A percentile compares a stretch with the other conserved stretches of the same genome.
phyloP scores from a whole-genome alignment of 2,329 filamentous ascomycete genomes.

The Pyricularia sp. region DNA sequence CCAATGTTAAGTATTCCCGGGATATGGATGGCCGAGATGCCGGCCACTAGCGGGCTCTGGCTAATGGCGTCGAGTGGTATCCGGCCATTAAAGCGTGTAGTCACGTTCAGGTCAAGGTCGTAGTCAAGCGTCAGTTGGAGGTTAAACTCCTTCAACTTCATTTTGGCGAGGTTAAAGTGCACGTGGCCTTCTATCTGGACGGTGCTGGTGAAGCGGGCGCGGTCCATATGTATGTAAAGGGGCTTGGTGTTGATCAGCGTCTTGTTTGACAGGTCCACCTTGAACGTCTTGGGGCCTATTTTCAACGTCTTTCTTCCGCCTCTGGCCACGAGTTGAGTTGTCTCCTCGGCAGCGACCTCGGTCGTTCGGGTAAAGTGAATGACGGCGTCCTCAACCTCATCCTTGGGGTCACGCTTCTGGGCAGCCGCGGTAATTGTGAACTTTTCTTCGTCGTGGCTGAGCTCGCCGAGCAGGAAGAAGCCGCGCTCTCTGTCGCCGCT shows the following conservation, averaged over 20 bases:
- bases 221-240: not conserved
- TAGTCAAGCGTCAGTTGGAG: not conserved
- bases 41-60: not conserved
- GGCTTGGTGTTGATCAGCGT: not conserved
- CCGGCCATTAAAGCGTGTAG: not conserved
- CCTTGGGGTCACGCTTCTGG: not conserved
- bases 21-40: not conserved
- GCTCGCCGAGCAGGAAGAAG: not conserved
- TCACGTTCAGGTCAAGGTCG: not conserved
- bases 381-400: not conserved
- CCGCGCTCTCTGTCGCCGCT: not conserved
- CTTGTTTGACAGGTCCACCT: constrained; percentile 1
- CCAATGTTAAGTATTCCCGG: not conserved
- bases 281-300: not conserved
- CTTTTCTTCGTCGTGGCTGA: not conserved
- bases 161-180: not conserved
- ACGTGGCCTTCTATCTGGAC: not conserved
- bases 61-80: not conserved
- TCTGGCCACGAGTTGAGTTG: not conserved
- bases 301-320: not conserved
- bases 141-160: not conserved
- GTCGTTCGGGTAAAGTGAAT: not conserved
- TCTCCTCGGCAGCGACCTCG: not conserved
- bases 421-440: not conserved
- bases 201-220: not conserved